phyloP scores from a whole-genome alignment of 805 yeast species.

The Tetrapisispora arboricola region DNA sequence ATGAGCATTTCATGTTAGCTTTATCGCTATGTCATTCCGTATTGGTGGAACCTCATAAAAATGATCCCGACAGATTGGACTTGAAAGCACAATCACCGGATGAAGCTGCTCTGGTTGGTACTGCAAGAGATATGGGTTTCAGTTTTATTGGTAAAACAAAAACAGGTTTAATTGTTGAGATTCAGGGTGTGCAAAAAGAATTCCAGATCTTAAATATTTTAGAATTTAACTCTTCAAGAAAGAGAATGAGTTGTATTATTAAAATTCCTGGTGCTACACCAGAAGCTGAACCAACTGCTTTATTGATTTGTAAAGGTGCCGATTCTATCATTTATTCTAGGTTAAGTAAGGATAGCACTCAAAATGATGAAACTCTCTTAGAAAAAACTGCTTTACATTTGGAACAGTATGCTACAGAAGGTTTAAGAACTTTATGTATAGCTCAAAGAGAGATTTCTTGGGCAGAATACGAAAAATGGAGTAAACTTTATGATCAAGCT shows the following conservation, averaged over 20 bases:
- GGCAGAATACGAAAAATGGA: conserved; percentile 57
- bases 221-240: conserved; percentile 77
- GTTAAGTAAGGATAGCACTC: conserved; percentile 32
- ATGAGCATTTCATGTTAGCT: conserved; percentile 68
- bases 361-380: conserved; percentile 38
- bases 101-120: conserved; percentile 78
- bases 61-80: conserved; percentile 43
- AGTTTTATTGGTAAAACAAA: conserved; percentile 56
- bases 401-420: conserved; percentile 75
- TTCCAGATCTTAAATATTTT: conserved; percentile 61
- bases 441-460: conserved; percentile 60
- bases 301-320: conserved; percentile 77
- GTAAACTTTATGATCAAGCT: conserved; percentile 50
- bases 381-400: conserved; percentile 61
- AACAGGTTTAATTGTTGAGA: conserved; percentile 53
- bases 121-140: conserved; percentile 73
- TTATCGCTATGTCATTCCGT: conserved; percentile 75
- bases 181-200: conserved; percentile 62
- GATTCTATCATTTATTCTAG: conserved; percentile 70
- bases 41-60: conserved; percentile 55
- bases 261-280: conserved; percentile 46
- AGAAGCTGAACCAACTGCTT: conserved; percentile 44
- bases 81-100: conserved; percentile 80
- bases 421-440: conserved; percentile 72
- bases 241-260: conserved; percentile 77